Conservation (phyloP, 257 asterid species). For the Echium plantagineum region DNA sequence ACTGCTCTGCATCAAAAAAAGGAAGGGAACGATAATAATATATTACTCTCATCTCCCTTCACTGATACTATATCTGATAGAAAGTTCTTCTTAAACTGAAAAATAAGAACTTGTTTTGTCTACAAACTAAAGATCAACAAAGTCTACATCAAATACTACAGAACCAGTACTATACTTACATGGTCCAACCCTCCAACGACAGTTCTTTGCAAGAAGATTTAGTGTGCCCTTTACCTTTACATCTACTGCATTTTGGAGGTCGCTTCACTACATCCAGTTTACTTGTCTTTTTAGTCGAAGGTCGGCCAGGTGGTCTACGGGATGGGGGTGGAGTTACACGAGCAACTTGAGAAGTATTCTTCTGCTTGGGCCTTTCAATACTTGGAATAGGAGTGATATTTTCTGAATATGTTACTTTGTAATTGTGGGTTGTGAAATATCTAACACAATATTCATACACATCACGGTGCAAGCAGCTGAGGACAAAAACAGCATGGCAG, state of each 20-base stretch:
- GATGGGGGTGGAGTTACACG: constrained; percentile 66
- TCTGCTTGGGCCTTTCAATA: constrained; percentile 34
- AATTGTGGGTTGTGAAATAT: constrained; percentile 55
- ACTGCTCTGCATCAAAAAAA: too few species aligned
- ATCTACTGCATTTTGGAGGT: constrained; percentile 79
- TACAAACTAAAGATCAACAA: too few species aligned
- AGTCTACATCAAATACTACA: too few species aligned
- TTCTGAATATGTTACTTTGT: constrained; percentile 62
- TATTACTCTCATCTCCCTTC: too few species aligned
- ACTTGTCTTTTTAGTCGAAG: constrained; percentile 59
- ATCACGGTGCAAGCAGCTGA: constrained; percentile 38
- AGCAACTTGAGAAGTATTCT: constrained; percentile 29
- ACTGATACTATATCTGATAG: too few species aligned
- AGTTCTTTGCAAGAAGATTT: constrained; percentile 88
- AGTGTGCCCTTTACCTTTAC: constrained; percentile 93
- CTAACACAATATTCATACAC: constrained; percentile 61
- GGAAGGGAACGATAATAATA: too few species aligned
- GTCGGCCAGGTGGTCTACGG: constrained; percentile 93
- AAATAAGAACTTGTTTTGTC: too few species aligned
- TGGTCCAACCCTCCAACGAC: constrained; percentile 40
- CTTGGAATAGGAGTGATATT: constrained; percentile 46
- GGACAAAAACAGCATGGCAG: constrained; percentile 68
- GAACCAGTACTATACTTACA: too few species aligned
- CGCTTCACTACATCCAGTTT: constrained; percentile 56
- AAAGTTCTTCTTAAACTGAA: too few species aligned